Conservation (phyloP, 139 green algal species). For the Raphidocelis subcapitata region DNA sequence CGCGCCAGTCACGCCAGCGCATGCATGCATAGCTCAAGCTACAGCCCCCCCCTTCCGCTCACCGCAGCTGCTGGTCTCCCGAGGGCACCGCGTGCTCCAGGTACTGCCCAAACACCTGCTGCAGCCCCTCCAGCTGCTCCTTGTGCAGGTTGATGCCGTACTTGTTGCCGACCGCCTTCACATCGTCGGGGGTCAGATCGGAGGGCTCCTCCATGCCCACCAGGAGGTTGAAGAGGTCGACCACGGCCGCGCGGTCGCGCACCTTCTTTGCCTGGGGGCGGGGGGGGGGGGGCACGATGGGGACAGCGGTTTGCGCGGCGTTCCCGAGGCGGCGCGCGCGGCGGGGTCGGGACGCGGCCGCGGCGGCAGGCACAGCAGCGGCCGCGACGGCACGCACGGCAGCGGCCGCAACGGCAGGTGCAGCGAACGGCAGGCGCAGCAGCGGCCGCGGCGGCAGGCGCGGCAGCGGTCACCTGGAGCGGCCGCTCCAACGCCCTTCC, state of each 20-base stretch:
- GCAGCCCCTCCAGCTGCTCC: slow-evolving; percentile 61
- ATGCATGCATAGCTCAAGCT: too few relatives aligned
- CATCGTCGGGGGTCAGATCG: slow-evolving; percentile 48
- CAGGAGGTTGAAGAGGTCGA: slow-evolving; percentile 80
- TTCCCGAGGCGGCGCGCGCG: too few relatives aligned
- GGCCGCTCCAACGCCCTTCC: too few relatives aligned
- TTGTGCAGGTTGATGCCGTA: slow-evolving; percentile 74
- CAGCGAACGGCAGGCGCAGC: too few relatives aligned
- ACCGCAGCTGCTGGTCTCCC: slow-evolving; percentile 74
- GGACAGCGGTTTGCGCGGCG: not conserved
- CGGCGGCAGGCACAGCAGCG: too few relatives aligned
- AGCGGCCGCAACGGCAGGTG: too few relatives aligned
- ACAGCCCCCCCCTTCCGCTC: not conserved
- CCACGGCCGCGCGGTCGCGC: slow-evolving; percentile 58
- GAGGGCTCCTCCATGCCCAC: slow-evolving; percentile 59
- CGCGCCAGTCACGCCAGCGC: not conserved
- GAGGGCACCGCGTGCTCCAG: slow-evolving; percentile 81
- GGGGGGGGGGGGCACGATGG: not conserved
- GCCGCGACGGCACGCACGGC: too few relatives aligned
- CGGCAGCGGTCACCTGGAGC: too few relatives aligned
- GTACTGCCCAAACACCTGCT: slow-evolving; percentile 83
- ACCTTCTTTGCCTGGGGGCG: slow-evolving; percentile 51
- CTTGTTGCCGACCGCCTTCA: slow-evolving; percentile 58
- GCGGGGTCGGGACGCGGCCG: too few relatives aligned
- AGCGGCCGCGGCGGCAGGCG: too few relatives aligned